Percentiles rank a stretch among this genome's conserved stretches.
Conservation (phyloP, 2,329 filamentous ascomycete genomes). For the Botryosphaeria agaves region DNA sequence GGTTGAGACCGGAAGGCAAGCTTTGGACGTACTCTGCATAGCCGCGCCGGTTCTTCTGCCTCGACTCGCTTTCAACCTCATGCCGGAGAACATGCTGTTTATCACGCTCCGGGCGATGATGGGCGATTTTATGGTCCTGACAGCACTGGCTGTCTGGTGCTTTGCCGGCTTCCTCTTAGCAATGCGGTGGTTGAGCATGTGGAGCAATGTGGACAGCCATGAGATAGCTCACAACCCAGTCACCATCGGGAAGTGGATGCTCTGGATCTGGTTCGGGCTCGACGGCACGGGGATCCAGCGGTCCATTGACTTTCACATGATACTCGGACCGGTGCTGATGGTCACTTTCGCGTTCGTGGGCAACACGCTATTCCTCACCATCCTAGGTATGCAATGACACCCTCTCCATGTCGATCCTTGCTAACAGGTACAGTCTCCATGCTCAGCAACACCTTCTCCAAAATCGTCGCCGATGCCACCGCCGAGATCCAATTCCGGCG, state of each 20-base stretch:
- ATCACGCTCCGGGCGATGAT: constrained; percentile 71
- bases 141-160: constrained; percentile 61
- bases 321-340: constrained; percentile 68
- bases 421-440: too few species aligned
- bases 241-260: constrained; percentile 78
- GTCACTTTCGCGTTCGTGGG: constrained; percentile 71
- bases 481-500: constrained; percentile 74
- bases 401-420: too few species aligned
- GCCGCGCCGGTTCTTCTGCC: constrained; percentile 64
- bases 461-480: constrained; percentile 56
- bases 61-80: constrained; percentile 62
- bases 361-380: constrained; percentile 78
- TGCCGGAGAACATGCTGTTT: constrained; percentile 74
- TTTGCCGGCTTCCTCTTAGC: constrained; percentile 69
- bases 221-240: constrained; percentile 25
- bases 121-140: constrained; percentile 66
- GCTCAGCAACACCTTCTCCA: constrained; percentile 69
- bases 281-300: constrained; percentile 45
- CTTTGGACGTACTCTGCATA: constrained; percentile 62
- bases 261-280: constrained; percentile 83
- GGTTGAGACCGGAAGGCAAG: constrained; percentile 40
- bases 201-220: constrained; percentile 31
- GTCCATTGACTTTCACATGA: constrained; percentile 53
- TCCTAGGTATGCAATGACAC: too few species aligned
- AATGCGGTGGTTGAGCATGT: constrained; percentile 61